Conservation (phyloP, 2,329 filamentous ascomycete genomes). For the Botryotinia calthae region DNA sequence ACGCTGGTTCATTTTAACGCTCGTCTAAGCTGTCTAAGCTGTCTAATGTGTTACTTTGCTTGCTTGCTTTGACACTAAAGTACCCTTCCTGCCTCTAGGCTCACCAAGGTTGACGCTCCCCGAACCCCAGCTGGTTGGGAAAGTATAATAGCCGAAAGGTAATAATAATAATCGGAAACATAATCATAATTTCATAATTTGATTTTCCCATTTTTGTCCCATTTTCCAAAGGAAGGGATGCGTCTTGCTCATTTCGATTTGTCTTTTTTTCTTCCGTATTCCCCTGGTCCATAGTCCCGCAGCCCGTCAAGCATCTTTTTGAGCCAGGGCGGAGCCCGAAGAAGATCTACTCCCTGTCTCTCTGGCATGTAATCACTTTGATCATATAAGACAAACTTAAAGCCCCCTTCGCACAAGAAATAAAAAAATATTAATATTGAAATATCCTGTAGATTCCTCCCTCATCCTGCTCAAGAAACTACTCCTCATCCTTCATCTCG, state of each 20-base stretch:
- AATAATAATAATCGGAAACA: slow-evolving; percentile 8
- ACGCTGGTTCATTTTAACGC: slow-evolving; percentile 2
- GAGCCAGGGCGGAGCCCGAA: slow-evolving; percentile 27
- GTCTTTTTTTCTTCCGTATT: slow-evolving; percentile 33
- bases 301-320: slow-evolving; percentile 26
- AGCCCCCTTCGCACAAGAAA: slow-evolving; percentile 31
- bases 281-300: slow-evolving; percentile 34
- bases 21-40: slow-evolving; percentile 9
- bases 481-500: slow-evolving; percentile 16
- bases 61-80: slow-evolving; percentile 18
- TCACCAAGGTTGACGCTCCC: slow-evolving; percentile 17
- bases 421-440: slow-evolving; percentile 25
- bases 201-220: slow-evolving; percentile 4
- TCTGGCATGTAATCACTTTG: slow-evolving; percentile 32
- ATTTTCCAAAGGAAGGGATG: slow-evolving; percentile 17
- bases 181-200: slow-evolving; percentile 21
- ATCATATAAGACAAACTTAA: slow-evolving; percentile 36
- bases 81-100: not conserved
- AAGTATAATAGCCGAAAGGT: slow-evolving; percentile 6
- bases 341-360: slow-evolving; percentile 32
- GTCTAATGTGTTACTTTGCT: not conserved
- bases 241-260: slow-evolving; percentile 34
- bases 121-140: slow-evolving; percentile 9
- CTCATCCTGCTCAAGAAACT: slow-evolving; percentile 12
- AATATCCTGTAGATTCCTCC: slow-evolving; percentile 23